phyloP scores from a whole-genome alignment of 2,329 filamentous ascomycete genomes.

The Zymoseptoria passerinii region DNA sequence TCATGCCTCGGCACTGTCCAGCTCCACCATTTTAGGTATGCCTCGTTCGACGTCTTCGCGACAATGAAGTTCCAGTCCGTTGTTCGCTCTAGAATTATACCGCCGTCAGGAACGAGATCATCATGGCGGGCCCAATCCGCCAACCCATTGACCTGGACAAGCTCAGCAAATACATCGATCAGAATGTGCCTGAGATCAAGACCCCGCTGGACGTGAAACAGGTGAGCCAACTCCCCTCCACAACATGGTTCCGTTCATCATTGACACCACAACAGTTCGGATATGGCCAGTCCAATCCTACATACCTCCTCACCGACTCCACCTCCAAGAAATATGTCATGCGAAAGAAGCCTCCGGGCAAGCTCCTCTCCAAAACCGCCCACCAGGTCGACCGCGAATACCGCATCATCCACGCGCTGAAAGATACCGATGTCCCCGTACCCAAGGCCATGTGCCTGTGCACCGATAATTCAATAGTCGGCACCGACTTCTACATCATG shows the following conservation, averaged over 20 bases:
- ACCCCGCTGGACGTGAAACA: slow-evolving; percentile 82
- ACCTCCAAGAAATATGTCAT: slow-evolving; percentile 70
- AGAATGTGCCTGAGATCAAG: slow-evolving; percentile 75
- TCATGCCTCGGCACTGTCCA: not conserved
- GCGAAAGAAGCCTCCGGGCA: slow-evolving; percentile 96
- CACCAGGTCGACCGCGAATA: slow-evolving; percentile 97
- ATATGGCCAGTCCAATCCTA: slow-evolving; percentile 95
- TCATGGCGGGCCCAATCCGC: slow-evolving; percentile 77
- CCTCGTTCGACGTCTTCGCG: not conserved
- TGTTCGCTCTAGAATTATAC: not conserved
- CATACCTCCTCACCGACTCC: slow-evolving; percentile 76
- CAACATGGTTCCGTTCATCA: slow-evolving; percentile 2
- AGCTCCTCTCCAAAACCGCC: slow-evolving; percentile 83
- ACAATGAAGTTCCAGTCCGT: not conserved
- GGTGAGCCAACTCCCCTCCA: slow-evolving; percentile 40
- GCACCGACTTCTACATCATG: slow-evolving; percentile 96
- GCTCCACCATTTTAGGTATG: not conserved
- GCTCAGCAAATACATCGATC: slow-evolving; percentile 68
- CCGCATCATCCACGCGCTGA: slow-evolving; percentile 76
- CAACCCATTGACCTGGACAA: slow-evolving; percentile 80
- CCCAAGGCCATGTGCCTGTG: slow-evolving; percentile 78
- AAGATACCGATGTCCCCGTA: slow-evolving; percentile 71
- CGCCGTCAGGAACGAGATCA: not conserved
- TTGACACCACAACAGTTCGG: slow-evolving; percentile 59
- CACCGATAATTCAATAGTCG: slow-evolving; percentile 69